Percentiles rank a stretch among this genome's conserved stretches.
phyloP scores from a whole-genome alignment of 805 yeast genomes.

The Maudiozyma bulderi region DNA sequence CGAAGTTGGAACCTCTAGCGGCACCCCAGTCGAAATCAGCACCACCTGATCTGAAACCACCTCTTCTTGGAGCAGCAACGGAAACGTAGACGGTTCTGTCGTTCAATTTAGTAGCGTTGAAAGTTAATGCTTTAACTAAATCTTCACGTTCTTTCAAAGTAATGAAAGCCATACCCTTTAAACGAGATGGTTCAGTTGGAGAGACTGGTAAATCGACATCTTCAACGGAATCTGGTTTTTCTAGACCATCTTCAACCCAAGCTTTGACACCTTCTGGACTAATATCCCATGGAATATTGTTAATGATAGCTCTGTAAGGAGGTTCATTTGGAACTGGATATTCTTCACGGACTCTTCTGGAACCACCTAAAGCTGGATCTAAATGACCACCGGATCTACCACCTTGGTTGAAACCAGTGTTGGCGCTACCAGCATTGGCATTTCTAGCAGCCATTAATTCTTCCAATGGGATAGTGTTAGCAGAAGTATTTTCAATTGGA shows the following conservation, averaged over 20 bases:
- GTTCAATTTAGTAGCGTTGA: slow-evolving; percentile 58
- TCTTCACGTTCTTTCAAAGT: slow-evolving; percentile 72
- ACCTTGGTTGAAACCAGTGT: slow-evolving; percentile 5
- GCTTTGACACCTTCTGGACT: slow-evolving; percentile 53
- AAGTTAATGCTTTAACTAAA: slow-evolving; percentile 60
- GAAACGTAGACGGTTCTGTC: slow-evolving; percentile 65
- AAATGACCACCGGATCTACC: slow-evolving; percentile 23
- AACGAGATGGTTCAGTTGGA: slow-evolving; percentile 46
- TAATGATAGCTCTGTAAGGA: slow-evolving; percentile 85
- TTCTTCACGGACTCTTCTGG: slow-evolving; percentile 45
- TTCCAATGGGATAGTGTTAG: slow-evolving; percentile 24
- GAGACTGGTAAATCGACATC: slow-evolving; percentile 71
- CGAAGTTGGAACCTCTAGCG: slow-evolving; percentile 39
- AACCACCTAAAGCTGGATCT: slow-evolving; percentile 33
- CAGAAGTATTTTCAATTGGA: slow-evolving; percentile 29
- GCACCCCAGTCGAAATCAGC: slow-evolving; percentile 37
- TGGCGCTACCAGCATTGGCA: slow-evolving; percentile 12
- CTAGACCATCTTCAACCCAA: slow-evolving; percentile 48
- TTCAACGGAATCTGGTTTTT: slow-evolving; percentile 45
- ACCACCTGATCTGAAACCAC: slow-evolving; percentile 34
- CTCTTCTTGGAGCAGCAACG: slow-evolving; percentile 65
- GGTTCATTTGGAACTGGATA: slow-evolving; percentile 84
- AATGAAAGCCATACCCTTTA: slow-evolving; percentile 84
- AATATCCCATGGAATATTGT: slow-evolving; percentile 77
- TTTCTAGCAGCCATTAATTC: slow-evolving; percentile 8